phyloP scores from a whole-genome alignment of 768 basidiomycete species.

The Boletus rufocinnamomeus region DNA sequence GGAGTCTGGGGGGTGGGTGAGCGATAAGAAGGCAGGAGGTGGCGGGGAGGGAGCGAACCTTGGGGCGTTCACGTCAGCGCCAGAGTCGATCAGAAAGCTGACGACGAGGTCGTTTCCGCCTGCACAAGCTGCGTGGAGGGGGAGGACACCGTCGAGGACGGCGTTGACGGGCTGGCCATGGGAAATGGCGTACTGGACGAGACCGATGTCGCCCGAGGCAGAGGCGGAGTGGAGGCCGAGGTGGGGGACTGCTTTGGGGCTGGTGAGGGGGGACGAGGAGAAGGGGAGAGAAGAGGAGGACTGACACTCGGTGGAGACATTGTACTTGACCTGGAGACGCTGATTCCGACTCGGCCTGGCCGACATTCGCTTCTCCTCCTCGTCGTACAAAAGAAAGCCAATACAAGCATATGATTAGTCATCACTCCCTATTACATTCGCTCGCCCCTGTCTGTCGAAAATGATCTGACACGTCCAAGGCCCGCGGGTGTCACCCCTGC shows the following conservation, averaged over 20 bases:
- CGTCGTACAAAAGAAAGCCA: conserved; percentile 4
- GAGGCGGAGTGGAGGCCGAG: conserved; percentile 79
- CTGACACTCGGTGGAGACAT: conserved; percentile 56
- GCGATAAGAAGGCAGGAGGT: conserved; percentile 8
- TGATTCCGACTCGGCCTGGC: conserved; percentile 35
- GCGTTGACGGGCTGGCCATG: conserved; percentile 97
- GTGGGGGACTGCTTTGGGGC: conserved; percentile 57
- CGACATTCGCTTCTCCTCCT: conserved; percentile 3
- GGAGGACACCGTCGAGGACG: conserved; percentile 94
- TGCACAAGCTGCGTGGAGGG: conserved; percentile 91
- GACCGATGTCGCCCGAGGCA: conserved; percentile 84
- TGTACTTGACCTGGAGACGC: conserved; percentile 50
- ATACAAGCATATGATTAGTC: conserved; percentile 14
- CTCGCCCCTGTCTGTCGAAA: conserved; percentile 19
- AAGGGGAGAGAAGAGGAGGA: background rate
- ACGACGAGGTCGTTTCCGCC: conserved; percentile 91
- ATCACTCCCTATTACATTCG: conserved; percentile 9
- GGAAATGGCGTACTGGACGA: conserved; percentile 89
- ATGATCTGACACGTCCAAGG: conserved; percentile 24
- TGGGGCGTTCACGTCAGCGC: conserved; percentile 98
- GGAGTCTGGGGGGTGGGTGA: conserved; percentile 48
- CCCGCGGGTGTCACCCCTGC: conserved; percentile 28
- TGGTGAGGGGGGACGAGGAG: background rate
- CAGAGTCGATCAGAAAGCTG: conserved; percentile 82
- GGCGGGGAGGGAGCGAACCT: conserved; percentile 51